phyloP scores from a whole-genome alignment of 108 stramenopile genomes.

The Skeletonema potamos region DNA sequence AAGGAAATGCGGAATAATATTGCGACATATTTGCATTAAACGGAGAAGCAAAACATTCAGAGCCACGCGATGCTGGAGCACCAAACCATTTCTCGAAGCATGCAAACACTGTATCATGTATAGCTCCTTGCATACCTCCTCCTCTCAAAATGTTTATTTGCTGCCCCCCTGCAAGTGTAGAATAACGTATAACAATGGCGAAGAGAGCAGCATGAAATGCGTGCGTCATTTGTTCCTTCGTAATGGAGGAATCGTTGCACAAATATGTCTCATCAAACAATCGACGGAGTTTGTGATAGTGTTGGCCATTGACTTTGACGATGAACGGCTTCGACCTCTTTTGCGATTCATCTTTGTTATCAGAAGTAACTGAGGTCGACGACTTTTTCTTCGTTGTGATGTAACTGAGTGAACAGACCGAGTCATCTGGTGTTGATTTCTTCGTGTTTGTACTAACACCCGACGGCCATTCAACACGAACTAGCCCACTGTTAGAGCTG shows the following conservation, averaged over 20 bases:
- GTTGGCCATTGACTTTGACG: constrained; percentile 53
- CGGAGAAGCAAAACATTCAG: constrained; percentile 76
- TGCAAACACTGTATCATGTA: constrained; percentile 66
- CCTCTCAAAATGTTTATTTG: constrained; percentile 63
- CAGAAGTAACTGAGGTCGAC: not conserved
- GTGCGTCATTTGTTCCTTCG: constrained; percentile 24
- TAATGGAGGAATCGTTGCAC: not conserved
- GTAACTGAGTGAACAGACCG: constrained; percentile 1
- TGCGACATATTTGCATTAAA: constrained; percentile 49
- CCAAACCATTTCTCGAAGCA: constrained; percentile 45
- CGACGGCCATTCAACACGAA: constrained; percentile 50
- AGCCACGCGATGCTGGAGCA: not conserved
- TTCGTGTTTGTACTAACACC: constrained; percentile 46
- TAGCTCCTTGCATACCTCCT: constrained; percentile 84
- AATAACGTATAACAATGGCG: constrained; percentile 63
- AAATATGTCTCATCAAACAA: constrained; percentile 52
- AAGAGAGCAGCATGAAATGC: constrained; percentile 62
- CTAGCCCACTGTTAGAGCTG: constrained; percentile 11
- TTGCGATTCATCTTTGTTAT: constrained; percentile 19
- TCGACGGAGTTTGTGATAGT: constrained; percentile 60
- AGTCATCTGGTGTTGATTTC: constrained; percentile 8
- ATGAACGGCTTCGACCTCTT: constrained; percentile 62
- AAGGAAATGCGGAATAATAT: constrained; percentile 64
- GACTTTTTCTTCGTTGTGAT: constrained; percentile 3
- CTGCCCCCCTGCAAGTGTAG: constrained; percentile 70